A percentile compares a stretch with the other conserved stretches of the same genome.
Evolutionary conservation across 257 asterid genomes (phyloP).

Genomic region (Petunia axillaris): DNA sequence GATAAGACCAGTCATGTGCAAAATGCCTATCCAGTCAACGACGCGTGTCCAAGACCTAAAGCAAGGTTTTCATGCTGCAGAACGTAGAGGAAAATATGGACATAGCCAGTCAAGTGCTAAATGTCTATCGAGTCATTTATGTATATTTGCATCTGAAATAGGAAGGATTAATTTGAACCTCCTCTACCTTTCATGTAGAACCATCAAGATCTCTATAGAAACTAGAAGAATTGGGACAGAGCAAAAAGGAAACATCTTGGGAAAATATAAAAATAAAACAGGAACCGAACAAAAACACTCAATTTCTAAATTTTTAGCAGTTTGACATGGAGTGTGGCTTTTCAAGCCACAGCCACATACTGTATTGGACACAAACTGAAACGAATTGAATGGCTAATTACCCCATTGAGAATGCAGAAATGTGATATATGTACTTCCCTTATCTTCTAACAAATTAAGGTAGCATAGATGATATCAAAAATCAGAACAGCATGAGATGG

Average conservation of each 20-base stretch:
- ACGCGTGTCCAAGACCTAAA: not conserved
- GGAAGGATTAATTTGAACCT: not conserved
- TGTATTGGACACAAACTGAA: constrained; percentile 19
- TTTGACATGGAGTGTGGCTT: not conserved
- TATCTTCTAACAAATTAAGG: not conserved
- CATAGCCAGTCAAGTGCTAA: not conserved
- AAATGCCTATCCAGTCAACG: not conserved
- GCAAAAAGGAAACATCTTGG: not conserved
- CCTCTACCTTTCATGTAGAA: not conserved
- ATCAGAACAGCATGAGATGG: not conserved
- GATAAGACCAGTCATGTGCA: not conserved
- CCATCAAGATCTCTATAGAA: not conserved
- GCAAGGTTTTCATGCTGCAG: not conserved
- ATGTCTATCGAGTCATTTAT: not conserved
- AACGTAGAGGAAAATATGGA: constrained; percentile 1
- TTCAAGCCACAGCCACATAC: constrained; percentile 18
- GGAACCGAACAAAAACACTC: constrained; percentile 1
- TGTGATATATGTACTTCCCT: not conserved
- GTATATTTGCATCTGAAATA: constrained; percentile 3
- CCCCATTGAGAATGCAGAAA: not conserved
- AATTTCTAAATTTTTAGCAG: not conserved
- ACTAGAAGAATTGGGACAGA: not conserved
- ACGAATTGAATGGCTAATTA: constrained; percentile 12
- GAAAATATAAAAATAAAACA: not conserved
- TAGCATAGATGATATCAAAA: not conserved